A percentile compares a stretch with the other conserved stretches of the same genome.
phyloP scores from a whole-genome alignment of 1,139 yeast species.

The Spathaspora jeffriesii region DNA sequence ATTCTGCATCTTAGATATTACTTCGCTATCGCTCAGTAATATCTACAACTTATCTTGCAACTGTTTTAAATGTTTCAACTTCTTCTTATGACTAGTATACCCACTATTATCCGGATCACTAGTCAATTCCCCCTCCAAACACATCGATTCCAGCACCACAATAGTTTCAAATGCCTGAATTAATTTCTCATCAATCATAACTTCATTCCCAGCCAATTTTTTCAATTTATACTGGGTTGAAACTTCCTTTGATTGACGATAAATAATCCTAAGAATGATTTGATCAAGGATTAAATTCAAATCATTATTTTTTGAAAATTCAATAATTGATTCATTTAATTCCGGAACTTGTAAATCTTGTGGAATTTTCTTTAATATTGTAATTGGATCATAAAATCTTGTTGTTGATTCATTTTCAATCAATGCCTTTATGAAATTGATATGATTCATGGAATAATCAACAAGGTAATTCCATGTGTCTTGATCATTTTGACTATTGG shows the following conservation, averaged over 20 bases:
- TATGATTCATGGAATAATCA: constrained; percentile 69
- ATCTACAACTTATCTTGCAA: constrained; percentile 5
- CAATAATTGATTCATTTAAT: constrained; percentile 58
- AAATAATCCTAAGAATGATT: constrained; percentile 62
- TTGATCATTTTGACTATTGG: constrained; percentile 66
- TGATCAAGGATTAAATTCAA: constrained; percentile 58
- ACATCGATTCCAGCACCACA: constrained; percentile 9
- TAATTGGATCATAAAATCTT: constrained; percentile 58
- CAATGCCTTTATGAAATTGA: constrained; percentile 72
- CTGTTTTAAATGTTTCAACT: constrained; percentile 9
- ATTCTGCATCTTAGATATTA: too few relatives aligned
- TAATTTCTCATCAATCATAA: constrained; percentile 27
- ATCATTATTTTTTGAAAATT: constrained; percentile 67
- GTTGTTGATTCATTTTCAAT: constrained; percentile 47
- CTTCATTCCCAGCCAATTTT: constrained; percentile 43
- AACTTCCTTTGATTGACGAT: constrained; percentile 52
- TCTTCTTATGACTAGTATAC: constrained; percentile 7
- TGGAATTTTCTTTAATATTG: constrained; percentile 68
- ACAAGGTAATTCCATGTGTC: constrained; percentile 82
- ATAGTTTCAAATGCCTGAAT: constrained; percentile 25
- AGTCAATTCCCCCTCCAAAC: constrained; percentile 6
- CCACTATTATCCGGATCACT: constrained; percentile 6
- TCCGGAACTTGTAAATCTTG: constrained; percentile 63
- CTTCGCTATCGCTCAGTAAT: too few relatives aligned
- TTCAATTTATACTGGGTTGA: constrained; percentile 36